These are phyloP conservation scores for Xylariaceae sp. DNA, from an alignment of 2,329 filamentous ascomycete species.

Conservation along the genomic window DNA sequence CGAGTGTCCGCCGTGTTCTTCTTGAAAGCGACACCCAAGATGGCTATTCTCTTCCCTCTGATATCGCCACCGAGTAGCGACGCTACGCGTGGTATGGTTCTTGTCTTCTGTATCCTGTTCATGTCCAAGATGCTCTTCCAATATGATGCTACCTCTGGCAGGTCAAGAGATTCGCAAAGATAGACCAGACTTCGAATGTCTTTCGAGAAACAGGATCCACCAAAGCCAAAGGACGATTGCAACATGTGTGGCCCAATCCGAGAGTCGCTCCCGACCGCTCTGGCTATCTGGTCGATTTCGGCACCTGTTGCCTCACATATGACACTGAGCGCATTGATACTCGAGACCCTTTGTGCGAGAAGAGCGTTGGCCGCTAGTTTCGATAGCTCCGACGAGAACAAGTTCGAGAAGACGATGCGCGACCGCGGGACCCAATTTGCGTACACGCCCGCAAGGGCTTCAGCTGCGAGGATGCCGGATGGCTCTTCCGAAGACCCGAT, in stretches of 20 bases:
- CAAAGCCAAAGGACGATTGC: conserved; percentile 70
- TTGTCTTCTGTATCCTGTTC: conserved; percentile 67
- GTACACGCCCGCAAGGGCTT: conserved; percentile 61
- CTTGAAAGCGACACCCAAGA: conserved; percentile 75
- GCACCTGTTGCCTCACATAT: conserved; percentile 72
- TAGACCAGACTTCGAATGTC: conserved; percentile 70
- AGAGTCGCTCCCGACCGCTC: conserved; percentile 62
- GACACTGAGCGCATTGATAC: conserved; percentile 72
- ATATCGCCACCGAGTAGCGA: conserved; percentile 65
- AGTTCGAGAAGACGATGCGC: conserved; percentile 66
- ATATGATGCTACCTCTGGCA: conserved; percentile 69
- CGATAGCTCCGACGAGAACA: conserved; percentile 71
- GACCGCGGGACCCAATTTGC: conserved; percentile 62
- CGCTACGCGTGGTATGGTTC: conserved; percentile 64
- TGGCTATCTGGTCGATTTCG: conserved; percentile 66
- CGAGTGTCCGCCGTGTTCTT: conserved; percentile 69
- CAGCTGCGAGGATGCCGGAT: conserved; percentile 57
- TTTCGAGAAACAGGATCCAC: conserved; percentile 76
- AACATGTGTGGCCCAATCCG: conserved; percentile 69
- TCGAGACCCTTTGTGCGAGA: conserved; percentile 73
- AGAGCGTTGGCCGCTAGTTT: conserved; percentile 77
- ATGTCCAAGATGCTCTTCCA: conserved; percentile 69
- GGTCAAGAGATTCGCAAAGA: conserved; percentile 63
- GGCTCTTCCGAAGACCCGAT: conserved; percentile 64
- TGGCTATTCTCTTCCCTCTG: conserved; percentile 62